These are phyloP conservation scores for Russula sp. DNA, from an alignment of 768 basidiomycete genomes.

Conservation along the genomic window DNA sequence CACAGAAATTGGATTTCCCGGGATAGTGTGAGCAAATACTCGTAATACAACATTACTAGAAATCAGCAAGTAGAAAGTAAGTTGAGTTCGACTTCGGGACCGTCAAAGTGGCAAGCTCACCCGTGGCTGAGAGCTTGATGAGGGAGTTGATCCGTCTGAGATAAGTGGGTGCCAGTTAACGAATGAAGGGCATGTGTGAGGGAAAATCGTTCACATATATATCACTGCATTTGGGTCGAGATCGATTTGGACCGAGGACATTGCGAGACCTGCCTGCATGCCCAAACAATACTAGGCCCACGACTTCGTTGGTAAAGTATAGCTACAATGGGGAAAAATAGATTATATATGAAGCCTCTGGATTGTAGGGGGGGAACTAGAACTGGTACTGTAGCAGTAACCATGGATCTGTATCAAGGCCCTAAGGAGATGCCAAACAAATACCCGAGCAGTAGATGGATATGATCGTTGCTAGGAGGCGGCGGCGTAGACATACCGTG, in stretches of 20 bases:
- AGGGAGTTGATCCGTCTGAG: constrained; percentile 5
- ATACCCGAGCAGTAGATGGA: too few species aligned
- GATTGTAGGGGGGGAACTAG: not conserved
- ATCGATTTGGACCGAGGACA: constrained; percentile 2
- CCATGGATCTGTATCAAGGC: not conserved
- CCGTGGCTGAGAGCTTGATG: not conserved
- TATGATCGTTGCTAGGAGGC: too few species aligned
- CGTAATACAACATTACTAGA: constrained; percentile 28
- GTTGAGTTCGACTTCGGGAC: not conserved
- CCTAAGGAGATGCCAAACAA: too few species aligned
- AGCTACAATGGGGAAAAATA: not conserved
- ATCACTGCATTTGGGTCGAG: not conserved
- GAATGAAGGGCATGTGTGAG: not conserved
- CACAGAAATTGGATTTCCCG: constrained; percentile 40
- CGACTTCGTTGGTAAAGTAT: not conserved
- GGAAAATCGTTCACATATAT: not conserved
- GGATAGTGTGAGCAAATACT: constrained; percentile 26
- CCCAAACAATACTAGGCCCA: not conserved
- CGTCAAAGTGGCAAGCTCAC: not conserved
- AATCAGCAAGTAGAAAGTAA: not conserved
- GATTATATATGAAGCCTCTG: not conserved
- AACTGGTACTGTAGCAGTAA: not conserved
- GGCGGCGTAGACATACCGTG: too few species aligned
- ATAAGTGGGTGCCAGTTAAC: not conserved
- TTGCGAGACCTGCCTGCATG: not conserved